phyloP scores from a whole-genome alignment of 1,139 yeast genomes.

The Hyphopichia wangnamkhiaoensis region DNA sequence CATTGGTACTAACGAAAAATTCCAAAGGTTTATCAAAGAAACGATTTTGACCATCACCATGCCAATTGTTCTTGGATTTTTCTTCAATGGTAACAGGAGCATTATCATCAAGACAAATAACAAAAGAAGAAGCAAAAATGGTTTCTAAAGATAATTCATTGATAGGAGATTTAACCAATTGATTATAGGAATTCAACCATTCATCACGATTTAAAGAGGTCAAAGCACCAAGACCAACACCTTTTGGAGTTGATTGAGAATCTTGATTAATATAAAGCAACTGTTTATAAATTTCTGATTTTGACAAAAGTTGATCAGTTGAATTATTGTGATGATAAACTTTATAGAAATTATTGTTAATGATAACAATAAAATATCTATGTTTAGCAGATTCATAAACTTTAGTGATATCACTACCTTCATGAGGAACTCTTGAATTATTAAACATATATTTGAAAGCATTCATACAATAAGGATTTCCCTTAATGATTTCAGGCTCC shows the following conservation, averaged over 20 bases:
- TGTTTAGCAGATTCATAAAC: conserved; percentile 52
- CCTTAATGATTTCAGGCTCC: conserved; percentile 79
- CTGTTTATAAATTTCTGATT: conserved; percentile 66
- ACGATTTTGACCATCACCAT: conserved; percentile 89
- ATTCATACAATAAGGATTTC: conserved; percentile 89
- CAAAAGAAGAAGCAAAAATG: conserved; percentile 78
- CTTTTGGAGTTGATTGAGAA: conserved; percentile 39
- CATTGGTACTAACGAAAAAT: conserved; percentile 79
- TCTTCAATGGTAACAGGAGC: conserved; percentile 80
- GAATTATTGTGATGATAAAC: conserved; percentile 61
- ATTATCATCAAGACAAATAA: conserved; percentile 75
- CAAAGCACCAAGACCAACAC: conserved; percentile 70
- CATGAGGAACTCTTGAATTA: conserved; percentile 77
- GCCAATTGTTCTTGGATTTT: conserved; percentile 89
- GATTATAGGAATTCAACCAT: conserved; percentile 66
- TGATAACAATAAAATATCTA: conserved; percentile 70
- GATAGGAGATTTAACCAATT: conserved; percentile 57
- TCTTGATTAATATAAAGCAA: conserved; percentile 56
- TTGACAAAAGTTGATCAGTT: conserved; percentile 56
- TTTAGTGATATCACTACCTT: conserved; percentile 57
- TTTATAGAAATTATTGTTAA: conserved; percentile 82
- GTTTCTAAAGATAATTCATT: conserved; percentile 61
- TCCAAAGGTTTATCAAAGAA: conserved; percentile 92
- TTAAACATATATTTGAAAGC: conserved; percentile 91
- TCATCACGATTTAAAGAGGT: conserved; percentile 86